Base-by-base conservation (phyloP, 441 rosid species). In the Biscutella laevigata region DNA sequence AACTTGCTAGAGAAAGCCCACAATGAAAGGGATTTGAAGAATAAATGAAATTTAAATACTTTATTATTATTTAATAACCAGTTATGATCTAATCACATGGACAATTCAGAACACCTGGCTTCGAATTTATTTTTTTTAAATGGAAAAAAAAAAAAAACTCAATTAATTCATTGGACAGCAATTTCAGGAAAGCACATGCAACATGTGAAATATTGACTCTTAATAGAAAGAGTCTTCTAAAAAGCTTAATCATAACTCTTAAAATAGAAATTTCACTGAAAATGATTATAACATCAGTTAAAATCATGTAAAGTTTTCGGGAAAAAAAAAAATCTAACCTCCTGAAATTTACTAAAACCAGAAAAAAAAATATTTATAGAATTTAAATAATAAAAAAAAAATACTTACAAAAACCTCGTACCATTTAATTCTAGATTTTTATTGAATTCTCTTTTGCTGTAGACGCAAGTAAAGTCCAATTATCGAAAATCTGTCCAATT, bases 151-250 rank as follows among this genome's bases (percentile, higher is more conserved):
- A n/a, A n/a, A n/a, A n/a, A n/a, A n/a, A n/a, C n/a, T n/a, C n/a
- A n/a, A n/a, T n/a, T n/a, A n/a, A n/a, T n/a, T 49, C 33, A 50
- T 42, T 64, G 48, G 53, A 64, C 69, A 64, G 64, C 64, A 64
- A 50, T 42, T 57, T 57, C 69, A 64, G 69, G 69, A 53, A 1
- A 0, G 64, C 69, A 64, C 69, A 64, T 64, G 69, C 64, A 50
- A 34, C 69, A 64, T 64, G 69, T 64, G 69, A 57, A 22, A 27
- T 27, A 15, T 64, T 50, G 54, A 64, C 64, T 57, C 64, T 64
- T 57, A 57, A 57, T 28, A 35, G 69, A 57, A 64, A 57, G 34
- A 27, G 58, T 33, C 37, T 50, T 35, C 40, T 26, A 28, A 7
- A 34, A 25, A 35, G 47, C 40, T 64, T 50, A 64, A 50, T 48